Conservation (phyloP, 306 rosid species). For the Dryas drummondii region DNA sequence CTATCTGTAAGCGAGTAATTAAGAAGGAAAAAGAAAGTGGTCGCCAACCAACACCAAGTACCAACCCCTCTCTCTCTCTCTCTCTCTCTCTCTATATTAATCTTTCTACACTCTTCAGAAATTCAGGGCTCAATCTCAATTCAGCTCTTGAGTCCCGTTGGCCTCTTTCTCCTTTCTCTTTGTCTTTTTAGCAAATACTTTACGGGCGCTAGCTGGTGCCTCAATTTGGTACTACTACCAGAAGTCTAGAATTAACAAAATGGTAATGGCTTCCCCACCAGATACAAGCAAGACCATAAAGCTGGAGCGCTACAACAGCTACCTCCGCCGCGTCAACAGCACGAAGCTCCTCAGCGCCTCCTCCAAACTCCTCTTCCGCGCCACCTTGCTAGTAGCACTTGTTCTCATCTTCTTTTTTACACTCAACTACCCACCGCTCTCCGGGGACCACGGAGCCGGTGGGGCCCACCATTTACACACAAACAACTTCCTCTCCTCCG, state of each 20-base stretch:
- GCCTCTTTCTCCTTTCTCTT: constrained; percentile 10
- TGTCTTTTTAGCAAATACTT: no score
- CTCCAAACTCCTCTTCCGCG: constrained; percentile 85
- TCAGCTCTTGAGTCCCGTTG: constrained; percentile 26
- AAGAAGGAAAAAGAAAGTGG: constrained; percentile 53
- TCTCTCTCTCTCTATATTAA: constrained; percentile 49
- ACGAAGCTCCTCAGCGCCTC: constrained; percentile 84
- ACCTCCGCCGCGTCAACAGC: constrained; percentile 72
- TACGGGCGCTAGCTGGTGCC: no score
- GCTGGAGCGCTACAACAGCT: constrained; percentile 87
- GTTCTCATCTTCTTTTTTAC: constrained; percentile 72
- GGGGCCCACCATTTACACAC: constrained; percentile 28
- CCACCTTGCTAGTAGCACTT: constrained; percentile 66
- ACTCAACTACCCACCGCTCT: constrained; percentile 71
- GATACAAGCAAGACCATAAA: constrained; percentile 89
- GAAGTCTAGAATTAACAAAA: no score
- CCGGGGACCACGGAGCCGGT: constrained; percentile 3
- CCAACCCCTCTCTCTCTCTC: constrained; percentile 7
- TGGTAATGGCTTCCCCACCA: constrained; percentile 72
- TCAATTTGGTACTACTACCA: no score
- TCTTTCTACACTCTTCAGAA: constrained; percentile 28
- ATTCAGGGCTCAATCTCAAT: constrained; percentile 62
- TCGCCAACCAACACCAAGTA: constrained; percentile 59
- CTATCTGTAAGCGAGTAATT: constrained; percentile 45
- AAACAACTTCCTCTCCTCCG: constrained; percentile 58